Evolutionary conservation across 1,284 basidiomycete genomes (phyloP).

Genomic region (Irpex sp.): DNA sequence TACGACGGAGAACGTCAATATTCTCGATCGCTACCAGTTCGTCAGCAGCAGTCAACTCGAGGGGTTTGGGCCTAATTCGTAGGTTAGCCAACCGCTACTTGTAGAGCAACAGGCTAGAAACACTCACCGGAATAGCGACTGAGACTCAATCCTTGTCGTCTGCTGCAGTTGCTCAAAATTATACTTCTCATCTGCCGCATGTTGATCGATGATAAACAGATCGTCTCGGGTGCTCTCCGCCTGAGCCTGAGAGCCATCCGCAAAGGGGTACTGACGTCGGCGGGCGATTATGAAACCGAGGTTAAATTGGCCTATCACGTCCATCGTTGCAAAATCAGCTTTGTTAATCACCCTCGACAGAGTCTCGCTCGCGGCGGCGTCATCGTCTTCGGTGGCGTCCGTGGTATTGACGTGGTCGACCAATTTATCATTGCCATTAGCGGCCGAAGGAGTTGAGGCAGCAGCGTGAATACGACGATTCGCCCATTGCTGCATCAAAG

Average conservation of each 20-base stretch:
- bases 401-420: not conserved
- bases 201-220: constrained; percentile 92
- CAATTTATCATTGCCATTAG: constrained; percentile 12
- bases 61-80: constrained; percentile 58
- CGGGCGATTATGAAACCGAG: constrained; percentile 92
- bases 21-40: constrained; percentile 89
- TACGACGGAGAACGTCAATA: constrained; percentile 72
- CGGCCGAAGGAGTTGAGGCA: not conserved
- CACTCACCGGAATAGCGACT: constrained; percentile 75
- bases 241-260: not conserved
- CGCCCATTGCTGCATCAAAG: not conserved
- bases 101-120: not conserved
- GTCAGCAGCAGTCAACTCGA: constrained; percentile 89
- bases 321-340: constrained; percentile 83
- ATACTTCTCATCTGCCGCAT: constrained; percentile 94
- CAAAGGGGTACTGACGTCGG: constrained; percentile 34
- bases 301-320: constrained; percentile 93
- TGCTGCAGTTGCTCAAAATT: constrained; percentile 95
- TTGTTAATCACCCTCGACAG: constrained; percentile 89
- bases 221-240: constrained; percentile 56
- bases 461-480: not conserved
- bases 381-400: constrained; percentile 38
- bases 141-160: constrained; percentile 85
- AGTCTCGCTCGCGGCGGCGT: constrained; percentile 60
- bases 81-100: not conserved